These are phyloP conservation scores for Aspergillus thermomutatus DNA, from an alignment of 2,329 filamentous ascomycete genomes.

Conservation along the genomic window DNA sequence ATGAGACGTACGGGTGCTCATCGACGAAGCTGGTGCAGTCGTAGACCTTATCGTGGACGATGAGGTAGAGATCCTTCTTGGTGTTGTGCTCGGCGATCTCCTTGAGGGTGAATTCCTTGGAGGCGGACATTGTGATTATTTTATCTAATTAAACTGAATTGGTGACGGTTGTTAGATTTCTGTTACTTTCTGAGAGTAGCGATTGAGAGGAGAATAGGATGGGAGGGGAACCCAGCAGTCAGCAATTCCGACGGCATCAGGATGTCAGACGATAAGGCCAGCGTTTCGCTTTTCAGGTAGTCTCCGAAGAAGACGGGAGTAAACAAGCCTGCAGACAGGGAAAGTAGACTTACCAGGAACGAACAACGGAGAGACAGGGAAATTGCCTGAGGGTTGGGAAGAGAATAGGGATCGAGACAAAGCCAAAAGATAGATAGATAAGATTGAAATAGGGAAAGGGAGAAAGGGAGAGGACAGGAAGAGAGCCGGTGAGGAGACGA, in stretches of 20 bases:
- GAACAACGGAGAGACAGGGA: neutral
- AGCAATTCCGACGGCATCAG: neutral
- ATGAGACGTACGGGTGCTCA: slow-evolving; percentile 77
- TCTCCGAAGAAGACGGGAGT: neutral
- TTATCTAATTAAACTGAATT: neutral
- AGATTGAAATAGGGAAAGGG: slow-evolving; percentile 8
- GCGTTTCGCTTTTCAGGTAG: neutral
- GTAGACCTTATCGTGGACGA: slow-evolving; percentile 97
- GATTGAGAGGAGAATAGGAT: neutral
- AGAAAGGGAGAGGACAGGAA: slow-evolving; percentile 4
- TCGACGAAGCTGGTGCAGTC: slow-evolving; percentile 84
- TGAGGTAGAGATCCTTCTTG: slow-evolving; percentile 88
- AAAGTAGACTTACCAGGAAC: neutral
- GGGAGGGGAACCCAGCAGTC: neutral
- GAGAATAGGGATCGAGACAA: slow-evolving; percentile 4
- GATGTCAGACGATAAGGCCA: neutral
- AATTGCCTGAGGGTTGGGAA: neutral
- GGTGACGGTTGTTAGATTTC: neutral
- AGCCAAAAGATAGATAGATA: slow-evolving; percentile 2
- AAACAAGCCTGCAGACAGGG: neutral
- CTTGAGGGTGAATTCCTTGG: slow-evolving; percentile 67
- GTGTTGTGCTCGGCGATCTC: slow-evolving; percentile 82
- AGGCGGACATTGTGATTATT: slow-evolving; percentile 48
- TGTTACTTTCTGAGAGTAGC: neutral
- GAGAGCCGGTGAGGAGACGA: slow-evolving; percentile 1